Evolutionary conservation across 2,329 filamentous ascomycete genomes (phyloP).

Genomic region (Sarocladiaceae sp.): DNA sequence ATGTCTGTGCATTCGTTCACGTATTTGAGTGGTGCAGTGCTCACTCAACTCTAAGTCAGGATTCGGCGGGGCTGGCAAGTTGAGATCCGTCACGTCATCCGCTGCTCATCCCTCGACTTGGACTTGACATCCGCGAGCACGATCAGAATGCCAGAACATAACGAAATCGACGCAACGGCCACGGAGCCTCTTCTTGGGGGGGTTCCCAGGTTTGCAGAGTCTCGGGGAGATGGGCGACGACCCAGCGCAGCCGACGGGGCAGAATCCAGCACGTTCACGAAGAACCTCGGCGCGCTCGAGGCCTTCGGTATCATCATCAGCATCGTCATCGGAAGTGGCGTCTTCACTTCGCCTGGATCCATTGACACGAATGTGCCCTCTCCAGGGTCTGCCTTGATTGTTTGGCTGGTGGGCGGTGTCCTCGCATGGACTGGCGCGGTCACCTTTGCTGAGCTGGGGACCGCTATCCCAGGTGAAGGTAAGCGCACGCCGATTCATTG

Average conservation of each 20-base stretch:
- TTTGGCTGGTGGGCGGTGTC: slow-evolving; percentile 56
- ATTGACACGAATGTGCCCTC: slow-evolving; percentile 60
- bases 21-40: too few relatives aligned
- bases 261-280: slow-evolving; percentile 25
- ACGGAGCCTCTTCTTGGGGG: neutral
- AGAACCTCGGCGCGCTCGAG: slow-evolving; percentile 40
- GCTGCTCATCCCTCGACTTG: too few relatives aligned
- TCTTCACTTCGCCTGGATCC: slow-evolving; percentile 58
- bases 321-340: slow-evolving; percentile 58
- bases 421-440: slow-evolving; percentile 59
- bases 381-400: slow-evolving; percentile 48
- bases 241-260: neutral
- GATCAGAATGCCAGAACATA: neutral
- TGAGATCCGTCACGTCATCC: too few relatives aligned
- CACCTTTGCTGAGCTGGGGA: slow-evolving; percentile 57
- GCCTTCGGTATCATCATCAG: slow-evolving; percentile 56
- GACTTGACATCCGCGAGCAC: neutral
- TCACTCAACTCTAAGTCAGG: too few relatives aligned
- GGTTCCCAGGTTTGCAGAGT: neutral
- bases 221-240: neutral
- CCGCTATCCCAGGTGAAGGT: slow-evolving; percentile 56
- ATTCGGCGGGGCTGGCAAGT: too few relatives aligned
- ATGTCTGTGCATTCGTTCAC: too few relatives aligned
- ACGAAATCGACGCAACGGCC: neutral
- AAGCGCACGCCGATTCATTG: neutral